Evolutionary conservation across 2,329 filamentous ascomycete species (phyloP), one percentile per base, ranked within the genome.

Genomic region (Phaeomoniella chlamydospora): DNA sequence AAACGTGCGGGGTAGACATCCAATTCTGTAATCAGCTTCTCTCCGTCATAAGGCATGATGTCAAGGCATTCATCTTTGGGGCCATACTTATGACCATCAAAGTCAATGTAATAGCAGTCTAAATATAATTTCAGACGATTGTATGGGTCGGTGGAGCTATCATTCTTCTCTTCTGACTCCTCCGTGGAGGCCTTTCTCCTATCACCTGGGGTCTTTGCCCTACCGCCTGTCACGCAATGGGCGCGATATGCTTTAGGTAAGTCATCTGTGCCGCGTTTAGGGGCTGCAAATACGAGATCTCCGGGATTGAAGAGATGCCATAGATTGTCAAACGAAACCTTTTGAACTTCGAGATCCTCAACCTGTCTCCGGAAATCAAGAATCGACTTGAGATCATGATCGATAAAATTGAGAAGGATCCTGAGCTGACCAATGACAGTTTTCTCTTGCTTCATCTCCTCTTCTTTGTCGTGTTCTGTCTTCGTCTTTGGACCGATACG

Each of bases 331-430:
- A 32, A 32, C 5, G 30, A n/a, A 15, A 32, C 17, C 13, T 32
- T 32, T 15, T 32, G 10, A 5, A 32, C 13, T 32, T n/a, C 17
- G 17, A n/a, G 30, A 14, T 32, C 13, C 13, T 32, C 17, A 15
- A 32, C 17, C 13, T 32, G 14, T 15, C 17, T 5, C 17, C 13
- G 30, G 13, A 32, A 15, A 5, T 14, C 13, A 10, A 10, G 5
- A 15, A 32, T 14, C 13, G 14, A 15, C 13, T 32, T 32, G 5
- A 32, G 30, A 32, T 94, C 86, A 41, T 77, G 73, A 45, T 87
- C 78, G n/a, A 90, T 64, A 47, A 85, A 90, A 37, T 73, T 72
- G 36, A 86, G 57, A 3, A 92, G 67, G 1, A 85, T 63, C 49
- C 83, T 85, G 44, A 87, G 49, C 40, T 64, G 58, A n/a, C n/a